phyloP scores from a whole-genome alignment of 2,329 filamentous ascomycete species.

The Penicillium freii region DNA sequence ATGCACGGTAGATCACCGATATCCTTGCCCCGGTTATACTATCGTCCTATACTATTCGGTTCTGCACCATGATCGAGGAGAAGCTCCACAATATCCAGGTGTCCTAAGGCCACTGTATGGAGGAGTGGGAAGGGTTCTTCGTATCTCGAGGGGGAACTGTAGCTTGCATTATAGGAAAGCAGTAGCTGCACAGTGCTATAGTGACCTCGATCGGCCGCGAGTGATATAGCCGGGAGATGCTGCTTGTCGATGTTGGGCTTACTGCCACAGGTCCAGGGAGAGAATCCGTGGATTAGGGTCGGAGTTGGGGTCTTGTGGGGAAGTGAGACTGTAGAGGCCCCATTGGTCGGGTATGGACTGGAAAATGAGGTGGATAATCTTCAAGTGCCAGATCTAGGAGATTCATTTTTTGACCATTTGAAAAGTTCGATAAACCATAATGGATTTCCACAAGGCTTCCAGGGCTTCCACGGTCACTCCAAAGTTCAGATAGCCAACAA shows the following conservation, averaged over 20 bases:
- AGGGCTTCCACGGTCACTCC: no score
- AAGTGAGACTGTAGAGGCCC: background rate
- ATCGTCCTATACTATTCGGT: background rate
- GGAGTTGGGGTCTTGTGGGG: background rate
- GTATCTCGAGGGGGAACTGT: background rate
- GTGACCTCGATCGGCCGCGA: background rate
- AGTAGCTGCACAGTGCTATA: background rate
- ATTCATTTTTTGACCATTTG: background rate
- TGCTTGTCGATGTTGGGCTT: background rate
- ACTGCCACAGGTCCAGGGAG: background rate
- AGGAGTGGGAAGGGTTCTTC: background rate
- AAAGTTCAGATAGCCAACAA: background rate
- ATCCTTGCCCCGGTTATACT: background rate
- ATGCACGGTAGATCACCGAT: background rate
- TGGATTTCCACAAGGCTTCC: background rate
- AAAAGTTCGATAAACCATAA: background rate
- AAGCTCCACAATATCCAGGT: background rate
- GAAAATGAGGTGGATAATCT: background rate
- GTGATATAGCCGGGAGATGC: background rate
- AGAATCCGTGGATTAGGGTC: background rate
- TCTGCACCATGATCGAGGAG: background rate
- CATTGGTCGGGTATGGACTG: background rate
- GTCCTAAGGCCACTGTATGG: background rate
- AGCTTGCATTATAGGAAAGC: background rate
- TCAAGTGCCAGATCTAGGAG: background rate